Base-by-base conservation (phyloP, 768 basidiomycete genomes). In the Russula sp. region DNA sequence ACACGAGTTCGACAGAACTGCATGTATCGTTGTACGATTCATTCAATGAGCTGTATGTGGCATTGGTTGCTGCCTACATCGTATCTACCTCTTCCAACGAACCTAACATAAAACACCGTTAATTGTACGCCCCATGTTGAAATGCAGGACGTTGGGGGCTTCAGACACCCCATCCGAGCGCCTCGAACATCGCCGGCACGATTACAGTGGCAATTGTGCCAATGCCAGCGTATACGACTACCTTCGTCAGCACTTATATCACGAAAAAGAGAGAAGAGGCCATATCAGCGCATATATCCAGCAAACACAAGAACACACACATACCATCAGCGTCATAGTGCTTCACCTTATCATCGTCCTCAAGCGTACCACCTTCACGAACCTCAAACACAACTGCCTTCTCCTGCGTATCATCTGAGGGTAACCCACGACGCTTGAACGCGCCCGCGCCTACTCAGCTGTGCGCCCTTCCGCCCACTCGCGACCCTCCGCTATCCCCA, bases 141-240 rank as follows among this genome's bases (percentile, higher is more conserved):
- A 42, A 34, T 20, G 22, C 7, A n/a, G 42, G 42, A 44, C 46
- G 38, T 24, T 2, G n/a, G 10, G 7, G 11, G 11, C 38, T 48
- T 56, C 40, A 65, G 30, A 87, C 78, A 26, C 89, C 89, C 85
- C 85, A 89, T 1, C 86, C 89, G 8, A 89, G 68, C 3, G 83
- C 57, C 68, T 88, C 84, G 69, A 91, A 93, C 69, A 84, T 73
- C 14, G 87, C 75, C 0, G 92, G 92, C 36, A 88, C 77, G 0
- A 78, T 74, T 67, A 88, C 85, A 16, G 77, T 74, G 2, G 87
- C 83, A 13, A 94, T 71, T 14, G 89, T 74, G 0, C 83, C 92
- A 64, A 98, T 96, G 0, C 95, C 94, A 57, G 83, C 81, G 72
- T 98, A 96, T 5, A 95, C 94, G 50, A 92, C 84, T 14, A 94